Conservation (phyloP, 1,284 basidiomycete genomes). For the Schizophyllum amplum region DNA sequence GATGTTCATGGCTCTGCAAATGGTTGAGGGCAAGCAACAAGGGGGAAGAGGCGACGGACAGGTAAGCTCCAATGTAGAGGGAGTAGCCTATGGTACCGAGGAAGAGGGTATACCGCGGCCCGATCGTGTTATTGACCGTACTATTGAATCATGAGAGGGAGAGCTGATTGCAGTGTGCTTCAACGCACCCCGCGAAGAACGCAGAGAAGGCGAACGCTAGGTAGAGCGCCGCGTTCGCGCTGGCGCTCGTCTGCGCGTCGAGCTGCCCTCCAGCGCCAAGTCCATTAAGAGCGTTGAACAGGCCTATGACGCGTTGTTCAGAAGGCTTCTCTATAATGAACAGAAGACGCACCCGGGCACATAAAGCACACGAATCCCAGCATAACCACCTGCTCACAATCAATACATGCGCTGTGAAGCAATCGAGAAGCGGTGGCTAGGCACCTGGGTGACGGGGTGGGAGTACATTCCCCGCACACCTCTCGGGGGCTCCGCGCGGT, state of each 20-base stretch:
- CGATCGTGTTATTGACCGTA: constrained; percentile 70
- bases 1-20: constrained; percentile 54
- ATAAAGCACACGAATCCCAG: constrained; percentile 63
- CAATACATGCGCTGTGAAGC: not conserved
- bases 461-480: not conserved
- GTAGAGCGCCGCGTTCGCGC: constrained; percentile 60
- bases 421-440: not conserved
- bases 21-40: not conserved
- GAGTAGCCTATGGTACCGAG: constrained; percentile 66
- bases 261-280: constrained; percentile 67
- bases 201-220: constrained; percentile 57
- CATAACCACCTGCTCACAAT: constrained; percentile 33
- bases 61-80: constrained; percentile 67
- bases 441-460: not conserved
- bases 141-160: constrained; percentile 24
- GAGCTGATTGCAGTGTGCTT: constrained; percentile 8
- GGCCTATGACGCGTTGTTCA: constrained; percentile 13
- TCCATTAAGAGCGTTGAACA: constrained; percentile 52
- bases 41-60: constrained; percentile 33
- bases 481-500: not conserved
- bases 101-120: constrained; percentile 62
- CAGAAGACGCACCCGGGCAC: constrained; percentile 34
- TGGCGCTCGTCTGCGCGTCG: constrained; percentile 49
- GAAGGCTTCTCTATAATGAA: not conserved
- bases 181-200: constrained; percentile 56